Conservation (phyloP, 192 early-diverging fungal species). For the Coemansia sp. region DNA sequence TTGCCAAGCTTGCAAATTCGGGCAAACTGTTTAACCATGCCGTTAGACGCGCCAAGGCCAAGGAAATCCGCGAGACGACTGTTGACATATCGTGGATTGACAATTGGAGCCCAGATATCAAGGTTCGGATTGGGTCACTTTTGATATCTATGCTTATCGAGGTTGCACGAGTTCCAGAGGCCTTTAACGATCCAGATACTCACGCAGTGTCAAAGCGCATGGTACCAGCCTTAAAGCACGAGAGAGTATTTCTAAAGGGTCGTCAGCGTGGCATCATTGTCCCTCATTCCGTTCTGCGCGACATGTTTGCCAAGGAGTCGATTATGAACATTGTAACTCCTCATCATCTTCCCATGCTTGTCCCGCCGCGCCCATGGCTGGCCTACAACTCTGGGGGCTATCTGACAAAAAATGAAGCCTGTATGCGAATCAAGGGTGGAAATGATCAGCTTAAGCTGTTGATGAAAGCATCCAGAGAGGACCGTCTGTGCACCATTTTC, state of each 20-base stretch:
- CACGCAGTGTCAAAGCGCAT: conserved; percentile 57
- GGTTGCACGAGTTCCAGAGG: conserved; percentile 66
- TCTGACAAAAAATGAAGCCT: conserved; percentile 64
- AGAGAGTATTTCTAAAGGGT: conserved; percentile 59
- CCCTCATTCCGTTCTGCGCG: conserved; percentile 65
- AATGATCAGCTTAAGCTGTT: conserved; percentile 79
- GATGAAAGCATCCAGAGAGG: conserved; percentile 72
- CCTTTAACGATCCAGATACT: conserved; percentile 61
- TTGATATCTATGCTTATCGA: conserved; percentile 68
- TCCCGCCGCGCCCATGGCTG: conserved; percentile 90
- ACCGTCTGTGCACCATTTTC: conserved; percentile 67
- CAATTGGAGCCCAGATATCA: conserved; percentile 63
- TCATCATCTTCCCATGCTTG: conserved; percentile 89
- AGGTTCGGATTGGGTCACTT: conserved; percentile 62
- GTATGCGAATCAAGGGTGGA: conserved; percentile 76
- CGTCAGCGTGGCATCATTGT: conserved; percentile 75
- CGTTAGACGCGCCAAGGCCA: conserved; percentile 67
- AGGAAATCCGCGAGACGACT: conserved; percentile 48
- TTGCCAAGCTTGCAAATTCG: conserved; percentile 72
- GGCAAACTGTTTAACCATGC: conserved; percentile 83
- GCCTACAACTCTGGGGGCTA: conserved; percentile 85
- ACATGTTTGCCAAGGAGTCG: conserved; percentile 65
- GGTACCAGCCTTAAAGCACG: conserved; percentile 82
- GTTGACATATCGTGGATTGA: conserved; percentile 62
- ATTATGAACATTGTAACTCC: conserved; percentile 65